Base-by-base conservation (phyloP, 2,329 filamentous ascomycete genomes). In the Leptographium wingfieldii region DNA sequence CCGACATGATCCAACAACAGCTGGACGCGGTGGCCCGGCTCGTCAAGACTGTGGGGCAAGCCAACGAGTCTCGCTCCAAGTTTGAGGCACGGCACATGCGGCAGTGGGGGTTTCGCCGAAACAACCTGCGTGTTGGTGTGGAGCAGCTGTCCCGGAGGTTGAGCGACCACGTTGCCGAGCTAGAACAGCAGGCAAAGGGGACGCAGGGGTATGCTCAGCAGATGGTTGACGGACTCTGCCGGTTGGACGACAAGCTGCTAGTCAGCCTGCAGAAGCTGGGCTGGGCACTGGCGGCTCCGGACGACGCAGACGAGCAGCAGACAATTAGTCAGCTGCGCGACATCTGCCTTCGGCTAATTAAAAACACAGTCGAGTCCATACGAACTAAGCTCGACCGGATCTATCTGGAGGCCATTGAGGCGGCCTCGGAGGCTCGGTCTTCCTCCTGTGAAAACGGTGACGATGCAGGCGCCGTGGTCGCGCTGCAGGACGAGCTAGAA, bases 211-310 rank as follows among this genome's bases (percentile, higher is more conserved):
- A 71, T 3, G 68, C 85, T 19, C 77, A 76, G 55, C 73, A 77
- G 59, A 76, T 76, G 0, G 72, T 83, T 0, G 74, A 77, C 27
- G 73, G 72, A 19, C 69, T 80, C 12, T 71, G 87, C 10, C 74
- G 76, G 10, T 80, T 82, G 1, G 86, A 90, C 62, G 85, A 89
- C 67, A 83, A 81, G 62, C 74, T 88, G 2, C 72, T 89, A 1
- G 74, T 79, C 25, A 83, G 83, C 61, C 73, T 90, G 3, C 83
- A 87, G 67, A 87, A 86, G 64, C 76, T 89, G 2, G 79, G 84
- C 0, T 78, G 78, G 61, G 83, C 85, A 64, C 75, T 88, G 3
- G 74, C 82, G 11, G 74, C 74, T 5, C 75, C 78, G 55, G 49
- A 48, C 14, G 62, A 60, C 59, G 58, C 56, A 2, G 73, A 75